A percentile compares a stretch with the other conserved stretches of the same genome.
These are phyloP conservation scores for Gnomoniopsis smithogilvyi DNA, from an alignment of 2,329 filamentous ascomycete species.

Conservation along the genomic window DNA sequence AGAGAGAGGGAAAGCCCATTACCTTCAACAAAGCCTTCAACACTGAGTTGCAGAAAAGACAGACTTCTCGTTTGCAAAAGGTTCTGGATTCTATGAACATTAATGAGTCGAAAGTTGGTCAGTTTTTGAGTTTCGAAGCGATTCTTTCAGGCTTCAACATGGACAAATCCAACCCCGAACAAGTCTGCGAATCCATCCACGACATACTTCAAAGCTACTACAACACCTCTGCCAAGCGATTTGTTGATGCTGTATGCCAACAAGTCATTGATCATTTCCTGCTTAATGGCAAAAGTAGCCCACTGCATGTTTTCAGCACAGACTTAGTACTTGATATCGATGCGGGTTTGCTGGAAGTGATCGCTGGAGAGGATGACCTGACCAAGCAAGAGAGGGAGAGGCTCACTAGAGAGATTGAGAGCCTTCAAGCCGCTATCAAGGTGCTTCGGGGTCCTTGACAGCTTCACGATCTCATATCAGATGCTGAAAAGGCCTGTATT, in stretches of 20 bases:
- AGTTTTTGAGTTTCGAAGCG: not conserved
- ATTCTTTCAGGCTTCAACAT: not conserved
- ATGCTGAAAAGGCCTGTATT: too few species aligned
- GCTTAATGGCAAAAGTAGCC: constrained; percentile 44
- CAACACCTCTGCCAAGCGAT: constrained; percentile 55
- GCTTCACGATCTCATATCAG: too few species aligned
- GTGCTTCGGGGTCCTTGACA: constrained; percentile 17
- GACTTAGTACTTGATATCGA: constrained; percentile 46
- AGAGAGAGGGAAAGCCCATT: constrained; percentile 40
- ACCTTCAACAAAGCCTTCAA: constrained; percentile 55
- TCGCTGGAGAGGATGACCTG: constrained; percentile 55
- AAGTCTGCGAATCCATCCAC: constrained; percentile 47
- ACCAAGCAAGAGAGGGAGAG: constrained; percentile 37
- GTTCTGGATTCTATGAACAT: constrained; percentile 16
- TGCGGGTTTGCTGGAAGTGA: constrained; percentile 44
- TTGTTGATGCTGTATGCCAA: constrained; percentile 60
- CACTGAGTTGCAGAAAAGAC: constrained; percentile 29
- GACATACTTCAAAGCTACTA: constrained; percentile 62
- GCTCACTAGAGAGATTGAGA: constrained; percentile 43
- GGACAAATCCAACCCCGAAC: constrained; percentile 20
- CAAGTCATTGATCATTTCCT: constrained; percentile 56
- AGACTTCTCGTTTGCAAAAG: constrained; percentile 22
- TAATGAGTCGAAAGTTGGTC: not conserved
- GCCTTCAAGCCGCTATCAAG: constrained; percentile 34
- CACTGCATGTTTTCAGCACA: constrained; percentile 50